phyloP scores from a whole-genome alignment of 1,284 basidiomycete genomes.

The Grifola frondosa region DNA sequence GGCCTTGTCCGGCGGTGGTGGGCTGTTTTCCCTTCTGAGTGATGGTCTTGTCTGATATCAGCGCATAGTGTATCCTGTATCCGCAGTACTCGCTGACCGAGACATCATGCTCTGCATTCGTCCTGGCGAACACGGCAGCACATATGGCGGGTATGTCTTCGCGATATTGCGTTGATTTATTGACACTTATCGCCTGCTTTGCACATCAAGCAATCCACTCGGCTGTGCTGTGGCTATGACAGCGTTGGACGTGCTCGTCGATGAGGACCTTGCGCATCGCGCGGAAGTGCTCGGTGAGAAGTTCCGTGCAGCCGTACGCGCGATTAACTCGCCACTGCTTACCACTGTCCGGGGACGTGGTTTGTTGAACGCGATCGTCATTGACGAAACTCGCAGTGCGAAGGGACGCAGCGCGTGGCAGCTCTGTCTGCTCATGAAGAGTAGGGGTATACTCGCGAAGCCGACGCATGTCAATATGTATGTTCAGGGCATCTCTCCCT shows the following conservation, averaged over 20 bases:
- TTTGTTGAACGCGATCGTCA: slow-evolving; percentile 91
- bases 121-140: slow-evolving; percentile 98
- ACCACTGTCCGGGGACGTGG: slow-evolving; percentile 82
- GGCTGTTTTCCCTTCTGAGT: too few species aligned
- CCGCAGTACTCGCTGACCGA: slow-evolving; percentile 87
- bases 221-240: slow-evolving; percentile 94
- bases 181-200: background rate
- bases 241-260: slow-evolving; percentile 84
- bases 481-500: slow-evolving; percentile 2
- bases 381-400: slow-evolving; percentile 78
- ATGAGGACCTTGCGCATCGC: slow-evolving; percentile 82
- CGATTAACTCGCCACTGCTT: slow-evolving; percentile 71
- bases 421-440: slow-evolving; percentile 91
- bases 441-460: slow-evolving; percentile 88
- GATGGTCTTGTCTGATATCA: too few species aligned
- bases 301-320: slow-evolving; percentile 72
- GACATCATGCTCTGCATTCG: slow-evolving; percentile 94
- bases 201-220: slow-evolving; percentile 77
- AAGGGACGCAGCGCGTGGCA: slow-evolving; percentile 93
- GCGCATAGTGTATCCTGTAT: slow-evolving; percentile 87
- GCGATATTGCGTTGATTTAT: background rate
- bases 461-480: slow-evolving; percentile 95
- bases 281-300: slow-evolving; percentile 78
- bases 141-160: slow-evolving; percentile 78
- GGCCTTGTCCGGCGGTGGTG: slow-evolving; percentile 91